Base-by-base conservation (phyloP, 352 stramenopile genomes). In the Phytophthora sp. region DNA sequence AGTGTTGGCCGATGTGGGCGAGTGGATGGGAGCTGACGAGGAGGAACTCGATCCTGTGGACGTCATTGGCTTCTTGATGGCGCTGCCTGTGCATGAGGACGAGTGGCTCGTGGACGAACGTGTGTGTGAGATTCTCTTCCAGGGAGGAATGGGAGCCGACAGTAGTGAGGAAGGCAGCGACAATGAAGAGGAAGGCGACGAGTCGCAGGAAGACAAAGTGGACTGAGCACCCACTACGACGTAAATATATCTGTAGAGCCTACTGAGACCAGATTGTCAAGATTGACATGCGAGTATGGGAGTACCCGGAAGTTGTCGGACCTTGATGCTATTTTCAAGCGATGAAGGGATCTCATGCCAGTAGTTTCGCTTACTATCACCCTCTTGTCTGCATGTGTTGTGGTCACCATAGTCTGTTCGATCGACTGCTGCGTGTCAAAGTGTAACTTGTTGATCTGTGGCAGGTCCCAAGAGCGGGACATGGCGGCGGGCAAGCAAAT, bases 71-170 rank as follows among this genome's bases (percentile, higher is more conserved):
- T 94, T 92, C 54, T 89, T 92, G 59, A 59, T 91, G 33, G 82
- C 81, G 49, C 54, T 91, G 47, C 85, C 85, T 11, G 70, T 89
- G 31, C 76, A 80, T 45, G 85, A 94, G 53, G 85, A 92, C 56
- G 85, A 94, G 61, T 94, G 85, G 85, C 75, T 81, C 18, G 55
- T 94, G 12, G 85, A 94, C 64, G 83, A 94, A 27, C 85, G 85
- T 45, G 75, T 94, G 53, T 89, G 82, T 21, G 74, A 90, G 66
- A 90, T 91, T 39, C 71, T 93, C 4, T 93, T 93, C 59, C 76
- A 71, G 55, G 53, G 69, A 3, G 69, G 63, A 6, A 73, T 67
- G 38, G 81, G 67, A 44, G 70, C 26, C 42, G 63, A 71, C 13
- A 76, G 73, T 24, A 71, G 79, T 23, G 76, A 84, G 15, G 69